These are phyloP conservation scores for Gaultheria prostrata DNA, from an alignment of 148 eudicot genomes.

Conservation along the genomic window DNA sequence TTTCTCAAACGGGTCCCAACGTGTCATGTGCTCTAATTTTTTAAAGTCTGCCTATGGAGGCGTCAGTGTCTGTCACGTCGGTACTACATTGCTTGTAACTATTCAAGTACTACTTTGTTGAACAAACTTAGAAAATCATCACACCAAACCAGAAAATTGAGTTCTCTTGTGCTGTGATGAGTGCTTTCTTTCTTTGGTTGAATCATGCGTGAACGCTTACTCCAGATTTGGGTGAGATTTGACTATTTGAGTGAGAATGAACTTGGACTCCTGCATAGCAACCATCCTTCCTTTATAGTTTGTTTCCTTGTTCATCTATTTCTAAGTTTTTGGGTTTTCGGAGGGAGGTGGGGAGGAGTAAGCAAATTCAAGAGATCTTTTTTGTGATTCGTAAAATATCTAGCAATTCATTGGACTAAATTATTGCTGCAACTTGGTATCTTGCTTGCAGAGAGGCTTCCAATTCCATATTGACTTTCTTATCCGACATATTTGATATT, in stretches of 20 bases:
- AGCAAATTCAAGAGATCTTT: not conserved
- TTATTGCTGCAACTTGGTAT: not conserved
- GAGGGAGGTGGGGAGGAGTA: not conserved
- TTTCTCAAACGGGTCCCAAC: not conserved
- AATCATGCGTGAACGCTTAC: not conserved
- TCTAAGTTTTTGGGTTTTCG: not conserved
- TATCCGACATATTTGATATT: constrained; percentile 88
- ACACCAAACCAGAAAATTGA: not conserved
- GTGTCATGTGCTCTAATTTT: not conserved
- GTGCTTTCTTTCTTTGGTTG: not conserved
- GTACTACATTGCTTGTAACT: not conserved
- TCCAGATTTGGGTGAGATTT: not conserved
- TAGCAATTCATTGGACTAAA: not conserved
- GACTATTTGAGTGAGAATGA: not conserved
- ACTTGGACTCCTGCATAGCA: not conserved
- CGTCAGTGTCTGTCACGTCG: not conserved
- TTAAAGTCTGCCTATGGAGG: not conserved
- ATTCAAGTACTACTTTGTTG: not conserved
- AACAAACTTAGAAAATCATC: constrained; percentile 1
- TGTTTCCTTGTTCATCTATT: not conserved
- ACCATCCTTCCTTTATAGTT: not conserved
- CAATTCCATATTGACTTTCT: constrained; percentile 83
- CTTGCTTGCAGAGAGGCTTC: constrained; percentile 91
- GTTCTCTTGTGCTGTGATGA: not conserved
- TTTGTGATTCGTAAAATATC: not conserved